phyloP scores from a whole-genome alignment of 2,329 filamentous ascomycete genomes.

The Sporothrix curviconia region DNA sequence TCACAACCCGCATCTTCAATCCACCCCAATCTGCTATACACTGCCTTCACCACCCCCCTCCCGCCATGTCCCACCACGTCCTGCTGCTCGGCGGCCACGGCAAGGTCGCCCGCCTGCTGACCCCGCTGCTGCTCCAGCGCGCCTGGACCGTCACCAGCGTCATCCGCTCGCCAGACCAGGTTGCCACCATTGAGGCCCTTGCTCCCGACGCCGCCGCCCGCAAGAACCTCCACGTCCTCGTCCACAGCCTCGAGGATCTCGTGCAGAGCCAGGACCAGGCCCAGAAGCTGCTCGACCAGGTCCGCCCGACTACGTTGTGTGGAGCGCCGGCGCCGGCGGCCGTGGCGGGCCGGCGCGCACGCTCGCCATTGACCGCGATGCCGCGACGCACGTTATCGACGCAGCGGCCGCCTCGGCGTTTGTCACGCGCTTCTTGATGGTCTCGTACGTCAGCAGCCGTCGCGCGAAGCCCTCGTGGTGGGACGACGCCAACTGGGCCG shows the following conservation, averaged over 20 bases:
- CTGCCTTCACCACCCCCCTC: background rate
- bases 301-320: constrained; percentile 60
- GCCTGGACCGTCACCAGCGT: constrained; percentile 73
- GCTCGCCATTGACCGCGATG: constrained; percentile 50
- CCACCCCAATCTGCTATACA: background rate
- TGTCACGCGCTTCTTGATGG: constrained; percentile 56
- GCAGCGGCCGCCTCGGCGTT: constrained; percentile 40
- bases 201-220: constrained; percentile 26
- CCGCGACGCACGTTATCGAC: constrained; percentile 55
- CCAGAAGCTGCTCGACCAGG: constrained; percentile 52
- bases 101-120: constrained; percentile 68
- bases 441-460: constrained; percentile 55
- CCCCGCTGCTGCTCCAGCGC: constrained; percentile 65
- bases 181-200: constrained; percentile 55
- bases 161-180: constrained; percentile 66
- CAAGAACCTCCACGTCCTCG: constrained; percentile 61
- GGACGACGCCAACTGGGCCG: constrained; percentile 43
- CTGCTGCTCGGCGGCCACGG: constrained; percentile 77
- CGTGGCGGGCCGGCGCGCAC: constrained; percentile 47
- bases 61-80: constrained; percentile 43
- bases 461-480: constrained; percentile 49
- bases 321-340: constrained; percentile 59
- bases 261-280: constrained; percentile 59
- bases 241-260: constrained; percentile 61
- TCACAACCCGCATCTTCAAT: background rate